Percentiles rank a stretch among this genome's conserved stretches.
Evolutionary conservation across 768 basidiomycete species (phyloP).

Genomic region (Chalciporus sphaerocephalus): DNA sequence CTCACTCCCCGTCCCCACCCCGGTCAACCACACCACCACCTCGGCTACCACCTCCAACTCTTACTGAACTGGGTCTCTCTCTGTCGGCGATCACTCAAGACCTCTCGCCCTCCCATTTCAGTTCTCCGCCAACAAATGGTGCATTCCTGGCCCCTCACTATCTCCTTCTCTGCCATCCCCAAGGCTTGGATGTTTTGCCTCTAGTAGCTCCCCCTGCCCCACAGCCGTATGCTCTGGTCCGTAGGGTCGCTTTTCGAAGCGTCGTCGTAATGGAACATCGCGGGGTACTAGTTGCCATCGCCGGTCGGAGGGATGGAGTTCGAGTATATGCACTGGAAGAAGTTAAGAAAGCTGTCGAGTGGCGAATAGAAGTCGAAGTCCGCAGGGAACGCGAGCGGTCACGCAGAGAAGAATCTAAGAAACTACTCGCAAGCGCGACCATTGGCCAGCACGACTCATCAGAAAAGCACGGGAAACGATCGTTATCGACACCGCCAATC

Average conservation of each 20-base stretch:
- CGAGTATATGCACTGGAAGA: slow-evolving; percentile 87
- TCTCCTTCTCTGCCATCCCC: slow-evolving; percentile 77
- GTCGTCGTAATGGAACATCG: slow-evolving; percentile 93
- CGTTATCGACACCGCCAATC: slow-evolving; percentile 47
- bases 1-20: slow-evolving; percentile 49
- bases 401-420: slow-evolving; percentile 66
- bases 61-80: slow-evolving; percentile 72
- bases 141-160: slow-evolving; percentile 80
- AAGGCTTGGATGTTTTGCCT: slow-evolving; percentile 84
- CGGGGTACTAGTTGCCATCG: slow-evolving; percentile 86
- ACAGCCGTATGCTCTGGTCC: slow-evolving; percentile 77
- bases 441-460: slow-evolving; percentile 37
- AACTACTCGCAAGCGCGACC: slow-evolving; percentile 36
- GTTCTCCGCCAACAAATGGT: slow-evolving; percentile 69
- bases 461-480: slow-evolving; percentile 47
- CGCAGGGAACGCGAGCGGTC: slow-evolving; percentile 68
- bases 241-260: slow-evolving; percentile 76
- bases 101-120: slow-evolving; percentile 74
- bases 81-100: slow-evolving; percentile 63
- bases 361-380: slow-evolving; percentile 79
- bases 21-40: slow-evolving; percentile 73
- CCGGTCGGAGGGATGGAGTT: slow-evolving; percentile 80
- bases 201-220: slow-evolving; percentile 67
- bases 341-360: slow-evolving; percentile 80
- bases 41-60: slow-evolving; percentile 60